Conservation (phyloP, 805 yeast species). For the Lipomyces anomalus region DNA sequence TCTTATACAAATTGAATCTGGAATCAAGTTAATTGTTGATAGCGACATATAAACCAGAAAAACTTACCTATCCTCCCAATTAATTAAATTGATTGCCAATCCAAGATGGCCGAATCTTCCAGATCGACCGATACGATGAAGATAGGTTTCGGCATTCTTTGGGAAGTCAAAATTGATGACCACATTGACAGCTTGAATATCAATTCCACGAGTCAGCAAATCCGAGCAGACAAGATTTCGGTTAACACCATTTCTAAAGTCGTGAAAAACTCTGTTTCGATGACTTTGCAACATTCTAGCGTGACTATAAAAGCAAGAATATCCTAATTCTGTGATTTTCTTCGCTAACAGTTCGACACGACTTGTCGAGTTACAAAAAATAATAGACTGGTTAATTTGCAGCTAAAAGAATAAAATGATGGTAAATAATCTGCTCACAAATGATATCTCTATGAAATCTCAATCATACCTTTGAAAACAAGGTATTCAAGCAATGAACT, state of each 20-base stretch:
- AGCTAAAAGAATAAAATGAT: constrained; percentile 40
- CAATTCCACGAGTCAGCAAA: constrained; percentile 94
- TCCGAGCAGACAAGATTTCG: constrained; percentile 97
- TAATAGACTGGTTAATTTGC: constrained; percentile 93
- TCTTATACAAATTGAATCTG: constrained; percentile 83
- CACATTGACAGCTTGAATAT: constrained; percentile 97
- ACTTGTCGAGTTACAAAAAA: constrained; percentile 93
- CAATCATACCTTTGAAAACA: constrained; percentile 59
- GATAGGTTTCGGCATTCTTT: constrained; percentile 92
- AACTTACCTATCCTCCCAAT: constrained; percentile 98
- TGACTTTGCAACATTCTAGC: constrained; percentile 97
- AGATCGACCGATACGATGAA: constrained; percentile 98
- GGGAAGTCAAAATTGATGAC: constrained; percentile 98
- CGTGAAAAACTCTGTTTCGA: constrained; percentile 97
- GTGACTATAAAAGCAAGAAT: constrained; percentile 93
- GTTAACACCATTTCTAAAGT: constrained; percentile 96
- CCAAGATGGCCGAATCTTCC: constrained; percentile 99
- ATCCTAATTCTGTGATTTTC: constrained; percentile 93
- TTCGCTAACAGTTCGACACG: constrained; percentile 94
- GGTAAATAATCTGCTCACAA: no score
- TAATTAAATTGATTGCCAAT: constrained; percentile 91
- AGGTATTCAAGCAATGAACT: constrained; percentile 89
- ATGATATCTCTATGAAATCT: neutral
- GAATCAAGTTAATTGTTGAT: no score
- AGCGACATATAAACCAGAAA: no score